Evolutionary conservation across 257 asterid species (phyloP).

Genomic region (Lycium barbarum): DNA sequence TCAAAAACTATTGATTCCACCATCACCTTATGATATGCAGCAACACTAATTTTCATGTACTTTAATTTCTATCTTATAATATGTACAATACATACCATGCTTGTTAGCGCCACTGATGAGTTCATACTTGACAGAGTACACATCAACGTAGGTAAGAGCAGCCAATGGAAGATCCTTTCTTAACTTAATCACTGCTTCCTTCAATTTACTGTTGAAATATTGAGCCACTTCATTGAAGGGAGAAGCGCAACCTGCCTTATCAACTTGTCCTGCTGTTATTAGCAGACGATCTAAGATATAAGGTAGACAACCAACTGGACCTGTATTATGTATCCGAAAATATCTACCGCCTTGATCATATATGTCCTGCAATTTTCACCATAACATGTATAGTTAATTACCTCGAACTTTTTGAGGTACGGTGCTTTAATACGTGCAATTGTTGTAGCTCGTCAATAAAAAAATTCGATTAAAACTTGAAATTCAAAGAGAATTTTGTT

Average conservation of each 20-base stretch:
- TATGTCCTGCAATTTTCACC: slow-evolving; percentile 48
- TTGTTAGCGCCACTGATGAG: slow-evolving; percentile 67
- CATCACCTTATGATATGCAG: no score
- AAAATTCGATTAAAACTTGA: no score
- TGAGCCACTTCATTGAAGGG: slow-evolving; percentile 72
- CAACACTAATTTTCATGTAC: neutral
- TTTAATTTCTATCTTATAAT: neutral
- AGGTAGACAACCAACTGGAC: slow-evolving; percentile 88
- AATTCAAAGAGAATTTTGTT: no score
- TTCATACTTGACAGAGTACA: slow-evolving; percentile 72
- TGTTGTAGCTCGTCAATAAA: no score
- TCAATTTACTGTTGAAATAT: slow-evolving; percentile 60
- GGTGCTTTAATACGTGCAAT: no score
- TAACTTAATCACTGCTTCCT: slow-evolving; percentile 58
- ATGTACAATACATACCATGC: slow-evolving; percentile 49
- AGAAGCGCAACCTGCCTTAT: slow-evolving; percentile 68
- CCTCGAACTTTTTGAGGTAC: neutral
- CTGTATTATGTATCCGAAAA: slow-evolving; percentile 96
- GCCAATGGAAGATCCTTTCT: slow-evolving; percentile 64
- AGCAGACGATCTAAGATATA: slow-evolving; percentile 59
- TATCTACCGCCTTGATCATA: slow-evolving; percentile 69
- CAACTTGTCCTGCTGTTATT: slow-evolving; percentile 57
- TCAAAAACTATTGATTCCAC: no score
- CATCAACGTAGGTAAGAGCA: slow-evolving; percentile 78
- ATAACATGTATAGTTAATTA: neutral